phyloP scores from a whole-genome alignment of 2,329 filamentous ascomycete species.

The Amauroascus verrucosus region DNA sequence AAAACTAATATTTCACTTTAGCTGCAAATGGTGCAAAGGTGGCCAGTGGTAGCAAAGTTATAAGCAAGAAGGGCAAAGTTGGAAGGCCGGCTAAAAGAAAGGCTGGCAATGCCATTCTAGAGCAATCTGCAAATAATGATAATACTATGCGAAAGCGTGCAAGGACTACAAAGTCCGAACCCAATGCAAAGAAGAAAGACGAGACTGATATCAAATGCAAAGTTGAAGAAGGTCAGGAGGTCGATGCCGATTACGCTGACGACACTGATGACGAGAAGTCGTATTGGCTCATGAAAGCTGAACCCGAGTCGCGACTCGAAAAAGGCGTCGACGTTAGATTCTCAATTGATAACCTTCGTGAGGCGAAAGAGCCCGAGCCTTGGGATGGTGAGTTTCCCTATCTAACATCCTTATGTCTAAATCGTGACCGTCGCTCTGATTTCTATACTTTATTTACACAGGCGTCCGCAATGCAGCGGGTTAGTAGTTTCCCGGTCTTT shows the following conservation, averaged over 20 bases:
- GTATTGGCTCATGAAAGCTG: slow-evolving; percentile 79
- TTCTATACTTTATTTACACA: neutral
- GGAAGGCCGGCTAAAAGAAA: slow-evolving; percentile 8
- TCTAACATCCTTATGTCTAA: neutral
- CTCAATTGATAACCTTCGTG: slow-evolving; percentile 79
- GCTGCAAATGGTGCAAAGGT: neutral
- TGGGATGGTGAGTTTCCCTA: slow-evolving; percentile 64
- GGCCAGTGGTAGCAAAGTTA: neutral
- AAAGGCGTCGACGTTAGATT: slow-evolving; percentile 85
- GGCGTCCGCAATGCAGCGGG: slow-evolving; percentile 15
- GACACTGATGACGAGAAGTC: slow-evolving; percentile 25
- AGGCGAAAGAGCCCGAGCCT: slow-evolving; percentile 64
- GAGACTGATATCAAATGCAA: neutral
- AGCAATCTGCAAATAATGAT: neutral
- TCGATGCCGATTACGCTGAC: neutral
- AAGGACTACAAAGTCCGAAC: neutral
- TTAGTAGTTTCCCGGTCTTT: neutral
- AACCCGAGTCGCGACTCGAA: slow-evolving; percentile 77
- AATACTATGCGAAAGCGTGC: neutral
- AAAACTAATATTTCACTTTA: neutral
- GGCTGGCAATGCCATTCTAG: neutral
- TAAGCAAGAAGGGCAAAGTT: neutral
- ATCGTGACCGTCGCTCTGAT: neutral
- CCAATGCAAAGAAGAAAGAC: slow-evolving; percentile 1
- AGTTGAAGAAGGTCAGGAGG: neutral